phyloP scores from a whole-genome alignment of 2,329 filamentous ascomycete genomes.

The Talaromyces piceae region DNA sequence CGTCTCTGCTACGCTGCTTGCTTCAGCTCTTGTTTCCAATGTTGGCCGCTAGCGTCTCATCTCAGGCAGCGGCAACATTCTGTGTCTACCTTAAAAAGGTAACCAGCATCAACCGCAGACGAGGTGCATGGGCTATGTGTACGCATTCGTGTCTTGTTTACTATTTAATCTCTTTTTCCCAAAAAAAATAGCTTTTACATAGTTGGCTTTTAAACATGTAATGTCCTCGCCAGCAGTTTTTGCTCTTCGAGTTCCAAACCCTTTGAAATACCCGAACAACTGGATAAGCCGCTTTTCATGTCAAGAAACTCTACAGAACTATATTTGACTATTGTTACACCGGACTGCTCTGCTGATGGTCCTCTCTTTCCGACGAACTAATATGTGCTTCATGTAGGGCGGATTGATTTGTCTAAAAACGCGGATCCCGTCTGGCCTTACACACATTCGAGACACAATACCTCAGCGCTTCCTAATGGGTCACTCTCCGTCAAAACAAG shows the following conservation, averaged over 20 bases:
- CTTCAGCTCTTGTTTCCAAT: not conserved
- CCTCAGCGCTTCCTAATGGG: slow-evolving; percentile 22
- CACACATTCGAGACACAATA: not conserved
- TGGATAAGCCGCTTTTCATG: not conserved
- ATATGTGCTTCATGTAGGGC: not conserved
- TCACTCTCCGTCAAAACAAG: slow-evolving; percentile 27
- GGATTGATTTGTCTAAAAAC: not conserved
- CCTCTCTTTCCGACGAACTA: not conserved
- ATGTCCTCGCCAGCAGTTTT: not conserved
- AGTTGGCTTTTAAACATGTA: no score
- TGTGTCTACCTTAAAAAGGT: not conserved
- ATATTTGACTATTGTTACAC: not conserved
- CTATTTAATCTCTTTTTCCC: no score
- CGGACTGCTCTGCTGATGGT: not conserved
- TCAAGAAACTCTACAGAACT: not conserved
- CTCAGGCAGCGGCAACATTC: not conserved
- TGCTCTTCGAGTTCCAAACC: not conserved
- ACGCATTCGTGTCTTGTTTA: slow-evolving; percentile 1
- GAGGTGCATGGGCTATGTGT: not conserved
- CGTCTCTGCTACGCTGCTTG: not conserved
- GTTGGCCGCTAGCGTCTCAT: not conserved
- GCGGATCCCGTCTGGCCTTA: not conserved
- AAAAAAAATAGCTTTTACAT: not conserved
- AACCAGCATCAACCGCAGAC: not conserved
- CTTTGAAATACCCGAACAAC: not conserved